A percentile compares a stretch with the other conserved stretches of the same genome.
Evolutionary conservation across 1,284 basidiomycete species (phyloP).

Genomic region (Ceratobasidium sp.): DNA sequence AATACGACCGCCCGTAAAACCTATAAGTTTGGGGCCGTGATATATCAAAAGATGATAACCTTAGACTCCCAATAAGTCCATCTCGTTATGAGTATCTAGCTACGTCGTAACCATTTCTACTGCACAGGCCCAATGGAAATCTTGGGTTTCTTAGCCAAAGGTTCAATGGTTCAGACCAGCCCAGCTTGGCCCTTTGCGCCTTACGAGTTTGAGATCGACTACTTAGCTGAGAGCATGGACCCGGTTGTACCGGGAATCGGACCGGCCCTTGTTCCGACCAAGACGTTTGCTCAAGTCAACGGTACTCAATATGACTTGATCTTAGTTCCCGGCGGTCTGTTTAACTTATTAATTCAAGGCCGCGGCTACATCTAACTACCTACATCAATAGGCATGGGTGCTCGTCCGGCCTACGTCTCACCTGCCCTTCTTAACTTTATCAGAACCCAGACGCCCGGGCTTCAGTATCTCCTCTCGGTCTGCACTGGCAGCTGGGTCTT

Average conservation of each 20-base stretch:
- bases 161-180: conserved; percentile 20
- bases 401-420: conserved; percentile 10
- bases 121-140: conserved; percentile 37
- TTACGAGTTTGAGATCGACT: conserved; percentile 36
- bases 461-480: conserved; percentile 45
- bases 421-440: conserved; percentile 28
- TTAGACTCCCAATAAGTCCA: conserved; percentile 36
- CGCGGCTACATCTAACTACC: not conserved
- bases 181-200: conserved; percentile 21
- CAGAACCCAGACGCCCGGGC: conserved; percentile 25
- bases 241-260: conserved; percentile 22
- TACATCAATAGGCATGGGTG: conserved; percentile 1
- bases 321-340: conserved; percentile 35
- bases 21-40: conserved; percentile 31
- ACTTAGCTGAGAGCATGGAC: conserved; percentile 18
- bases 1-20: conserved; percentile 25
- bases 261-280: not conserved
- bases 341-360: not conserved
- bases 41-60: conserved; percentile 14
- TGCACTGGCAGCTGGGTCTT: conserved; percentile 48
- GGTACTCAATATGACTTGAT: conserved; percentile 38
- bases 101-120: not conserved
- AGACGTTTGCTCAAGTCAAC: conserved; percentile 28
- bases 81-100: not conserved
- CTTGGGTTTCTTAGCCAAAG: conserved; percentile 32